Evolutionary conservation across 768 basidiomycete species (phyloP).

Genomic region (Rhodotorula sphaerocarpa): DNA sequence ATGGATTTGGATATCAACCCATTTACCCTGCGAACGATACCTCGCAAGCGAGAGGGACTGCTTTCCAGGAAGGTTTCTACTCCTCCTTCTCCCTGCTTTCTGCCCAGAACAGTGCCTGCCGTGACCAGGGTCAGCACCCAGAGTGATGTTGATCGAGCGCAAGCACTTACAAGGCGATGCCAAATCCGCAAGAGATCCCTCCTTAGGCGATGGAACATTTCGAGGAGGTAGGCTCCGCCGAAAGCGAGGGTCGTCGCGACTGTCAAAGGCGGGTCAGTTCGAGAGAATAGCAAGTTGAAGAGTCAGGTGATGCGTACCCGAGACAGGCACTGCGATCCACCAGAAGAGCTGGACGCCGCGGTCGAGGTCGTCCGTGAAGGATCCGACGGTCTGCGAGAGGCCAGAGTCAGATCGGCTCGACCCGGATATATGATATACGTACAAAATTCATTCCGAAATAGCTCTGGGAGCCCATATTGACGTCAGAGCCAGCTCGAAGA

Average conservation of each 20-base stretch:
- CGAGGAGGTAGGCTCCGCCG: constrained; percentile 2
- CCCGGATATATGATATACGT: background rate
- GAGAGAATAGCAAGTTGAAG: background rate
- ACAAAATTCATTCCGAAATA: constrained; percentile 11
- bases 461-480: background rate
- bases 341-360: background rate
- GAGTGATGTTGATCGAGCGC: too few relatives aligned
- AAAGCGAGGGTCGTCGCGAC: constrained; percentile 2
- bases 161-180: constrained; percentile 6
- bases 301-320: background rate
- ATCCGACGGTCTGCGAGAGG: background rate
- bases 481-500: background rate
- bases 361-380: constrained; percentile 10
- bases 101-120: too few relatives aligned
- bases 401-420: too few relatives aligned
- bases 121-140: too few relatives aligned
- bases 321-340: background rate
- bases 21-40: too few relatives aligned
- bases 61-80: too few relatives aligned
- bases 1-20: too few relatives aligned
- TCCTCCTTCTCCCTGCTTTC: too few relatives aligned
- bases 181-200: background rate
- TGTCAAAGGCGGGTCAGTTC: background rate
- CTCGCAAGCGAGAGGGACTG: too few relatives aligned
- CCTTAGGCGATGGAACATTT: background rate